Conservation (phyloP, 2,329 filamentous ascomycete genomes). For the Tolypocladium album region DNA sequence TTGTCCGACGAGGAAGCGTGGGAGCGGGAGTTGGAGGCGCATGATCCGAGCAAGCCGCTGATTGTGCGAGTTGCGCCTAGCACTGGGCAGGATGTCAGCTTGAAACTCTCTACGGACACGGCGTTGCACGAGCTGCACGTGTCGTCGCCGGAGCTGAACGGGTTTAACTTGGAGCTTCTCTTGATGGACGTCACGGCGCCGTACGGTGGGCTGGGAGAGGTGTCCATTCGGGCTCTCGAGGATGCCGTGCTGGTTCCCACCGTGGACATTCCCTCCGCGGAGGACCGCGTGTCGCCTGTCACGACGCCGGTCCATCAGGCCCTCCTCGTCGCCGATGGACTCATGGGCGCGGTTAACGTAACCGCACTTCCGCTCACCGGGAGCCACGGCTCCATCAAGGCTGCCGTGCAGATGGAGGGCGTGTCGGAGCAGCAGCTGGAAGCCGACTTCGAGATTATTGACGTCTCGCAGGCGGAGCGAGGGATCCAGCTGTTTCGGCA, state of each 20-base stretch:
- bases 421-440: constrained; percentile 24
- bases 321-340: constrained; percentile 61
- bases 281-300: constrained; percentile 54
- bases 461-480: constrained; percentile 49
- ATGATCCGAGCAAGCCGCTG: constrained; percentile 44
- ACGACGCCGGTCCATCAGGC: constrained; percentile 78
- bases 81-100: constrained; percentile 15
- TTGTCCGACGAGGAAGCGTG: constrained; percentile 51
- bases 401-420: constrained; percentile 46
- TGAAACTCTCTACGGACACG: constrained; percentile 17
- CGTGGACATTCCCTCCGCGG: constrained; percentile 58
- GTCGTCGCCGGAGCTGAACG: constrained; percentile 50
- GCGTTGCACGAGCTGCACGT: constrained; percentile 49
- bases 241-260: constrained; percentile 66
- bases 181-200: constrained; percentile 39
- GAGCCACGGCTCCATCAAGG: constrained; percentile 32
- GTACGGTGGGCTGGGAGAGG: constrained; percentile 17
- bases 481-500: constrained; percentile 59
- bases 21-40: constrained; percentile 50
- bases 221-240: constrained; percentile 32
- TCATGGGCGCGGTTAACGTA: constrained; percentile 53
- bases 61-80: constrained; percentile 44
- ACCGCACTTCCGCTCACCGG: constrained; percentile 29
- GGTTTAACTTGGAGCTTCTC: constrained; percentile 53
- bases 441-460: constrained; percentile 45